phyloP scores from a whole-genome alignment of 352 stramenopile genomes.

The Pythium dissimile region DNA sequence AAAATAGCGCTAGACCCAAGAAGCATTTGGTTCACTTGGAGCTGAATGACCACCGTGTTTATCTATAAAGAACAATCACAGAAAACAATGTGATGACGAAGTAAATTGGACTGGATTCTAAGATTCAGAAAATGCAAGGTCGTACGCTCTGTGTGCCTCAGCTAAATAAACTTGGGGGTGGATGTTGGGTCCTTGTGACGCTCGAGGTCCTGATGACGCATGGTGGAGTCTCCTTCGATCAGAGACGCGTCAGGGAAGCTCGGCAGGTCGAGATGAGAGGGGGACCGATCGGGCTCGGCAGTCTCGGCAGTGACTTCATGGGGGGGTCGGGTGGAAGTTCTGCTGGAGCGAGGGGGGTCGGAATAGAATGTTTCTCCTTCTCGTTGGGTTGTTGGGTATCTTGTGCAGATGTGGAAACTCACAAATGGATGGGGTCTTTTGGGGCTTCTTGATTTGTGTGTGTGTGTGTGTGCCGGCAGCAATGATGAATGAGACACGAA shows the following conservation, averaged over 20 bases:
- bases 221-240: conserved; percentile 13
- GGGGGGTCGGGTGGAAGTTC: not conserved
- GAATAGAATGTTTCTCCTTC: not conserved
- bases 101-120: too few relatives aligned
- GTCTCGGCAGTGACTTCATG: not conserved
- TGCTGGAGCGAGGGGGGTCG: not conserved
- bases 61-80: too few relatives aligned
- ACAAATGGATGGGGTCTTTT: conserved; percentile 17
- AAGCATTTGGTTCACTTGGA: too few relatives aligned
- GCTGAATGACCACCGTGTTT: too few relatives aligned
- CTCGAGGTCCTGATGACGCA: too few relatives aligned
- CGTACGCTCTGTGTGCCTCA: conserved; percentile 2
- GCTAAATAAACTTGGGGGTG: conserved; percentile 10
- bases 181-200: not conserved
- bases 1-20: too few relatives aligned
- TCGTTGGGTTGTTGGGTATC: conserved; percentile 9
- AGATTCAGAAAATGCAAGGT: conserved; percentile 15
- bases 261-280: not conserved
- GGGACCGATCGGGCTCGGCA: not conserved
- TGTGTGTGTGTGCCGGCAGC: not conserved
- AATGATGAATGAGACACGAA: too few relatives aligned
- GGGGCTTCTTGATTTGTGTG: conserved; percentile 5
- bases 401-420: conserved; percentile 23
- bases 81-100: not conserved
- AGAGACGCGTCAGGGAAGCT: not conserved